Conservation (phyloP, 2,329 filamentous ascomycete genomes). For the Nemania sp. region DNA sequence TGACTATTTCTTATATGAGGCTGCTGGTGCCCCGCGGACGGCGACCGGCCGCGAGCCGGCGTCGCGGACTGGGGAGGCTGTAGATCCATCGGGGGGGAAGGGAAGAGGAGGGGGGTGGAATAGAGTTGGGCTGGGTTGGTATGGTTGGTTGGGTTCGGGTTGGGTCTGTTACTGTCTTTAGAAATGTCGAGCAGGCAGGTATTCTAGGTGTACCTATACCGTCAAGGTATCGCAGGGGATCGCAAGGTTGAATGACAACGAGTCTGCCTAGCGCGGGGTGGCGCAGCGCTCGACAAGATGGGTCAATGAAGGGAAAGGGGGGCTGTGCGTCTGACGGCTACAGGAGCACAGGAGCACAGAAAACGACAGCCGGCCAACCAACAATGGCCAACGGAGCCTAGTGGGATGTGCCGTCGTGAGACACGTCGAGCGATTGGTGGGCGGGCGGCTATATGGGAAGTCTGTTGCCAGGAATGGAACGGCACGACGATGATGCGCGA, state of each 20-base stretch:
- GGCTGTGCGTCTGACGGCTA: conserved; percentile 39
- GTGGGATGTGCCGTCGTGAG: conserved; percentile 24
- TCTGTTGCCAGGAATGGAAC: conserved; percentile 7
- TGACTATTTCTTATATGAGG: conserved; percentile 71
- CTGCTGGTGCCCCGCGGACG: conserved; percentile 62
- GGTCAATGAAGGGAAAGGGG: conserved; percentile 28
- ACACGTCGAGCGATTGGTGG: conserved; percentile 18
- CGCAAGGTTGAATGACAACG: conserved; percentile 37
- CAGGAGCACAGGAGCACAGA: background rate
- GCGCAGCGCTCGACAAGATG: conserved; percentile 35
- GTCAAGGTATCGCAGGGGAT: background rate
- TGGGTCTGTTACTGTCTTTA: conserved; percentile 36
- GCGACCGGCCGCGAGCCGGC: conserved; percentile 61
- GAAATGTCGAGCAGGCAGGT: conserved; percentile 30
- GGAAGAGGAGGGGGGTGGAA: conserved; percentile 21
- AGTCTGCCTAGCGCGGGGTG: conserved; percentile 39
- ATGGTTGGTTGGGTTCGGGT: background rate
- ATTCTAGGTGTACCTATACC: too few relatives aligned
- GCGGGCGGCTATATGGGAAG: conserved; percentile 9
- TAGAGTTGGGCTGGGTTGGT: background rate
- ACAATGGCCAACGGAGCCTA: conserved; percentile 11
- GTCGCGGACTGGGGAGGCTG: conserved; percentile 42
- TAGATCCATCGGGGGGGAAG: conserved; percentile 53
- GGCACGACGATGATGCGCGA: background rate
- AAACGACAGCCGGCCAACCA: conserved; percentile 24